A percentile compares a stretch with the other conserved stretches of the same genome.
Conservation (phyloP, 2,329 filamentous ascomycete genomes). For the Penicillium sp. region DNA sequence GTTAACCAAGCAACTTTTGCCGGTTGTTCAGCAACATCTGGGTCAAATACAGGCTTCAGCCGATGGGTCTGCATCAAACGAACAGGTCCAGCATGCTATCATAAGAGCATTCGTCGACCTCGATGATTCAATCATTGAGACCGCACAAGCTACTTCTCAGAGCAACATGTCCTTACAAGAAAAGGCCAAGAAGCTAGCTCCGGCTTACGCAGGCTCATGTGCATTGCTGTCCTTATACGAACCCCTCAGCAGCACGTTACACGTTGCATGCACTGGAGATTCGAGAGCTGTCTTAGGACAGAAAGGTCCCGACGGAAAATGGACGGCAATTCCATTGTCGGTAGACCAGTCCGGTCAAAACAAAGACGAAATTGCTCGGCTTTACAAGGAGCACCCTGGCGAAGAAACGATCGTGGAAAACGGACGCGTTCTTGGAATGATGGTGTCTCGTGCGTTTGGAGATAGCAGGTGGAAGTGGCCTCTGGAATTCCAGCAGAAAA, state of each 20-base stretch:
- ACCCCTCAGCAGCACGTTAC: slow-evolving; percentile 53
- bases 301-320: slow-evolving; percentile 42
- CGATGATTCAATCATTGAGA: slow-evolving; percentile 29
- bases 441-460: slow-evolving; percentile 68
- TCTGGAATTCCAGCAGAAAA: slow-evolving; percentile 48
- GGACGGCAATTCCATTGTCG: slow-evolving; percentile 59
- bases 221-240: slow-evolving; percentile 67
- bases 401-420: slow-evolving; percentile 60
- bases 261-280: slow-evolving; percentile 68
- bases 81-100: slow-evolving; percentile 26
- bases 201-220: slow-evolving; percentile 58
- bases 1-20: slow-evolving; percentile 24
- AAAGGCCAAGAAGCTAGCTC: slow-evolving; percentile 25
- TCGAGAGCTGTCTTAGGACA: slow-evolving; percentile 65
- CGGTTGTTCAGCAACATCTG: slow-evolving; percentile 23
- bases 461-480: slow-evolving; percentile 71
- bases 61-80: slow-evolving; percentile 4
- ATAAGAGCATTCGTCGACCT: slow-evolving; percentile 24
- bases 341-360: slow-evolving; percentile 69
- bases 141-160: slow-evolving; percentile 15
- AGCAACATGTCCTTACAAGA: slow-evolving; percentile 22
- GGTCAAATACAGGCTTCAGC: slow-evolving; percentile 10
- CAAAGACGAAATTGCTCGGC: slow-evolving; percentile 56
- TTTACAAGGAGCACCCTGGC: slow-evolving; percentile 62
- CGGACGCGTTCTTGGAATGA: slow-evolving; percentile 63